phyloP scores from a whole-genome alignment of 2,329 filamentous ascomycete species.

The Fusarium sulawesiense region DNA sequence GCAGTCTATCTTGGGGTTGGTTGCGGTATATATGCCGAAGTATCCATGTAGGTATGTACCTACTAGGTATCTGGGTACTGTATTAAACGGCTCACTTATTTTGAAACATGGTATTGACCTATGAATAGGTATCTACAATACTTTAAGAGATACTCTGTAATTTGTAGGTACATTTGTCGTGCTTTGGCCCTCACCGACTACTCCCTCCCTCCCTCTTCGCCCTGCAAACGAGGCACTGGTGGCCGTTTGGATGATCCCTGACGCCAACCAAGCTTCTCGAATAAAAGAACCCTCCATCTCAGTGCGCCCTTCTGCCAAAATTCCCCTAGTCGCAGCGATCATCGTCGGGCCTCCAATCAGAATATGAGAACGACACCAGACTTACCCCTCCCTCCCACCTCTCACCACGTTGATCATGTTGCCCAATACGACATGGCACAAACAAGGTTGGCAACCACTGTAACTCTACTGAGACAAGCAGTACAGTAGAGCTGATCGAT shows the following conservation, averaged over 20 bases:
- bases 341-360: slow-evolving; percentile 24
- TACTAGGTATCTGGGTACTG: not conserved
- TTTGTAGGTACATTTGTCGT: not conserved
- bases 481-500: not conserved
- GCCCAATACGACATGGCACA: slow-evolving; percentile 26
- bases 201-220: slow-evolving; percentile 19
- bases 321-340: slow-evolving; percentile 32
- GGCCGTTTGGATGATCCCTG: slow-evolving; percentile 24
- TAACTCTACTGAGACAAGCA: not conserved
- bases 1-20: not conserved
- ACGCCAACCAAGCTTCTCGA: slow-evolving; percentile 33
- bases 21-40: not conserved
- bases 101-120: not conserved
- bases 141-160: not conserved
- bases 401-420: slow-evolving; percentile 31
- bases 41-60: not conserved
- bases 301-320: slow-evolving; percentile 25
- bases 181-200: slow-evolving; percentile 31
- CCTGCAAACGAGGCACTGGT: slow-evolving; percentile 22
- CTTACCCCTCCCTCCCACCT: slow-evolving; percentile 11
- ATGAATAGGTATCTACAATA: not conserved
- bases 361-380: not conserved
- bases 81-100: not conserved
- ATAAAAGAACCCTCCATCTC: slow-evolving; percentile 36
- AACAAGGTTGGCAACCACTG: not conserved